Percentiles rank a stretch among this genome's conserved stretches.
Conservation (phyloP, 108 stramenopile genomes). For the Cyclotella kingstonii region DNA sequence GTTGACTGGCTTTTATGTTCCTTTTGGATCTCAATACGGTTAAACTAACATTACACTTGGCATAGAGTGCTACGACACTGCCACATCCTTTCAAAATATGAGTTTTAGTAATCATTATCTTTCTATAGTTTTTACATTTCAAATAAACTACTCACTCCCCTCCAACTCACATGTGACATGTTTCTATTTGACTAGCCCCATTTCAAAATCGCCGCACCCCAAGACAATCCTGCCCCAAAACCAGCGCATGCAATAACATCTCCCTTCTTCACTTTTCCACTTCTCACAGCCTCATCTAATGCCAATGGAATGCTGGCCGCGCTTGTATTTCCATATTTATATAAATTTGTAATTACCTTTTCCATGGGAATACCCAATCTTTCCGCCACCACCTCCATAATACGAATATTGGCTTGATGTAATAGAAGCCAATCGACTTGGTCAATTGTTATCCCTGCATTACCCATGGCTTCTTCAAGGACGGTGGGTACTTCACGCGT, state of each 20-base stretch:
- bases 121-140: no score
- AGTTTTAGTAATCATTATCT: no score
- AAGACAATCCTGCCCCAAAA: conserved; percentile 97
- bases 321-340: conserved; percentile 92
- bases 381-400: conserved; percentile 94
- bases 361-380: conserved; percentile 90
- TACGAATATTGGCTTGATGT: conserved; percentile 98
- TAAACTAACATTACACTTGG: no score
- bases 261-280: conserved; percentile 91
- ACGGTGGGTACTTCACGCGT: conserved; percentile 92
- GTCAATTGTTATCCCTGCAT: conserved; percentile 84
- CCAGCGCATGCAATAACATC: conserved; percentile 97
- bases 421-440: conserved; percentile 92
- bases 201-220: conserved; percentile 93
- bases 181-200: no score
- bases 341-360: conserved; percentile 90
- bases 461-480: conserved; percentile 83
- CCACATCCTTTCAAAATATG: no score
- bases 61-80: no score
- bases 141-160: no score
- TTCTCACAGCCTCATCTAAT: conserved; percentile 89
- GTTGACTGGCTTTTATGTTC: no score
- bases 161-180: no score
- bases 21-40: no score
- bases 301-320: conserved; percentile 94